phyloP scores from a whole-genome alignment of 768 basidiomycete species.

The Suillus spraguei region DNA sequence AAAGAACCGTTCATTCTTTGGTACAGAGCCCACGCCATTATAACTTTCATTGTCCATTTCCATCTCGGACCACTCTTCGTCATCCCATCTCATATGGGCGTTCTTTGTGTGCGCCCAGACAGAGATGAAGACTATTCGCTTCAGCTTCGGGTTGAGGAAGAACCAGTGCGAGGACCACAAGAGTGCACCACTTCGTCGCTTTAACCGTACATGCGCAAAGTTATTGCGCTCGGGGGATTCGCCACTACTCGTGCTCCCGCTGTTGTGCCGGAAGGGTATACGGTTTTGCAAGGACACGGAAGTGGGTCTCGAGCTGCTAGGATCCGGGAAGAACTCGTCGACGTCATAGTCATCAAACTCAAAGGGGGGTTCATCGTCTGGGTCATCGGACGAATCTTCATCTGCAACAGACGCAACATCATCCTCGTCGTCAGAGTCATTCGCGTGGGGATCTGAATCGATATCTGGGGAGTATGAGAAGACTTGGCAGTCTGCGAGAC shows the following conservation, averaged over 20 bases:
- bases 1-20: slow-evolving; percentile 61
- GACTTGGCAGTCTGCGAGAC: slow-evolving; percentile 90
- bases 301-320: slow-evolving; percentile 17
- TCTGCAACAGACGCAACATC: slow-evolving; percentile 67
- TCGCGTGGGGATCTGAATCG: slow-evolving; percentile 92
- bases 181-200: slow-evolving; percentile 70
- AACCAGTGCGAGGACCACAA: slow-evolving; percentile 98
- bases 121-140: slow-evolving; percentile 89
- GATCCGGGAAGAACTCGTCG: slow-evolving; percentile 45
- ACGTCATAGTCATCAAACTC: slow-evolving; percentile 82
- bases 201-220: slow-evolving; percentile 51
- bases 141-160: slow-evolving; percentile 91
- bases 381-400: slow-evolving; percentile 69
- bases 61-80: slow-evolving; percentile 40
- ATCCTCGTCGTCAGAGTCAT: slow-evolving; percentile 78
- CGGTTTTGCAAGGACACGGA: slow-evolving; percentile 19
- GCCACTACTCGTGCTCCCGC: slow-evolving; percentile 38
- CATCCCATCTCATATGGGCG: slow-evolving; percentile 51
- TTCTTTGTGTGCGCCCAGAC: slow-evolving; percentile 85
- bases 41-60: slow-evolving; percentile 40
- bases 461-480: slow-evolving; percentile 93
- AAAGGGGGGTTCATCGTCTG: slow-evolving; percentile 75
- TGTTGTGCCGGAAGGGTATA: slow-evolving; percentile 30
- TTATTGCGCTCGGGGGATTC: slow-evolving; percentile 35
- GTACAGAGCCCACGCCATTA: slow-evolving; percentile 26